Conservation (phyloP, 2,329 filamentous ascomycete species). For the Fusarium bactridioides region DNA sequence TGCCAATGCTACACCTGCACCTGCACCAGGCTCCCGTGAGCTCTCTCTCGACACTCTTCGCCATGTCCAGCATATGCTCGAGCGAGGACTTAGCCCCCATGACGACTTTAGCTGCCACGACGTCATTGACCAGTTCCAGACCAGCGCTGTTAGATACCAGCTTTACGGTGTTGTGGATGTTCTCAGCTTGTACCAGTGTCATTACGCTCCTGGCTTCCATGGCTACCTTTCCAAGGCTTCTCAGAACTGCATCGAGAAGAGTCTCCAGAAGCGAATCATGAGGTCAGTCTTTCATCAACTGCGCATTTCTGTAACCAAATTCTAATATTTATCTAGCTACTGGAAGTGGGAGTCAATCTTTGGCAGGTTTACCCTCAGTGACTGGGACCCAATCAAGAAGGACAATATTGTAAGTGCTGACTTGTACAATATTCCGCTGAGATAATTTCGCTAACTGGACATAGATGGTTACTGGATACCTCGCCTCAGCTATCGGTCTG, state of each 20-base stretch:
- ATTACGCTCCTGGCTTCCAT: not conserved
- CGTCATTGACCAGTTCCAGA: not conserved
- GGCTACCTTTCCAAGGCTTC: not conserved
- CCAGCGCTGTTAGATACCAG: not conserved
- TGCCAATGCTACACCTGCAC: not conserved
- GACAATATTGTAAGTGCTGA: not conserved
- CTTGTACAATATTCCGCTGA: rapidly evolving
- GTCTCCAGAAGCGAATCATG: not conserved
- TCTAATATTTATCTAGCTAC: not conserved
- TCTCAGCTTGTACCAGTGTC: not conserved
- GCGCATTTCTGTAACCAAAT: rapidly evolving
- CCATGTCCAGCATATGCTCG: not conserved
- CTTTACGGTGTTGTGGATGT: not conserved
- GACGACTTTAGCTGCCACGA: not conserved
- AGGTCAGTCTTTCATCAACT: not conserved
- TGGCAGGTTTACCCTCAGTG: not conserved
- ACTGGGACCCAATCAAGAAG: not conserved
- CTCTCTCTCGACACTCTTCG: not conserved
- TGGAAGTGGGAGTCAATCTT: not conserved
- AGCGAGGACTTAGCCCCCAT: not conserved
- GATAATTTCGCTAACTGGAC: rapidly evolving
- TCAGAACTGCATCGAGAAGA: not conserved
- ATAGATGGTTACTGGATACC: not conserved
- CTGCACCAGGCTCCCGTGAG: not conserved
- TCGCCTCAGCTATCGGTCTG: not conserved